Conservation (phyloP, 176 grass and related monocot genomes). For the Phragmites australis region DNA sequence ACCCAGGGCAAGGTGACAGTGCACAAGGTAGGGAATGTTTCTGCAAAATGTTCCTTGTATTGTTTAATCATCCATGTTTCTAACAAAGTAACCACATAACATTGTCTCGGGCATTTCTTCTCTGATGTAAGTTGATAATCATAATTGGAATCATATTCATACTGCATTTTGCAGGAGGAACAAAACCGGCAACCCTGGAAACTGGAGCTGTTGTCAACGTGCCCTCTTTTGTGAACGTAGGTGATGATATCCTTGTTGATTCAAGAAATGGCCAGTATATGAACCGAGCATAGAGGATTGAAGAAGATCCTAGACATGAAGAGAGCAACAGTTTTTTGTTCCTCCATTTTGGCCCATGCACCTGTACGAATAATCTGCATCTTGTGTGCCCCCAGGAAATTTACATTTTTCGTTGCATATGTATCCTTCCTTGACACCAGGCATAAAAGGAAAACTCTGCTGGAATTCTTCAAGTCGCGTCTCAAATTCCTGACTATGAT, state of each 20-base stretch:
- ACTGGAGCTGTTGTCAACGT: conserved; percentile 85
- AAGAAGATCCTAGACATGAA: background rate
- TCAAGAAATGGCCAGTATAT: conserved; percentile 93
- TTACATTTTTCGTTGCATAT: background rate
- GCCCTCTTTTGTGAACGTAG: conserved; percentile 74
- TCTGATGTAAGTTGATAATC: background rate
- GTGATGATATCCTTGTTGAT: conserved; percentile 71
- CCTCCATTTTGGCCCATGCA: conserved; percentile 20
- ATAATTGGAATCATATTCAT: background rate
- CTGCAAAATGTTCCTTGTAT: conserved; percentile 22
- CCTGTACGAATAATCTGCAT: conserved; percentile 4
- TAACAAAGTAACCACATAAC: background rate
- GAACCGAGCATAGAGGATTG: conserved; percentile 61
- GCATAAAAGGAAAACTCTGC: background rate
- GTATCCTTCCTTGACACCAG: background rate
- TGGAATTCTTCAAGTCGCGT: background rate
- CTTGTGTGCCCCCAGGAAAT: conserved; percentile 10
- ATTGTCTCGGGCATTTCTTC: background rate
- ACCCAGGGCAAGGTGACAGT: conserved; percentile 74
- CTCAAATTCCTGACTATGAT: background rate
- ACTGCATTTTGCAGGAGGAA: conserved; percentile 64
- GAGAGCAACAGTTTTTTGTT: conserved; percentile 19
- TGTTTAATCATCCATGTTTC: conserved; percentile 4
- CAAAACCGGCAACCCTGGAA: conserved; percentile 83
- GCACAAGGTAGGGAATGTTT: conserved; percentile 57